Evolutionary conservation across 129 eudicot genomes (phyloP).

Genomic region (Flaveria trinervia): DNA sequence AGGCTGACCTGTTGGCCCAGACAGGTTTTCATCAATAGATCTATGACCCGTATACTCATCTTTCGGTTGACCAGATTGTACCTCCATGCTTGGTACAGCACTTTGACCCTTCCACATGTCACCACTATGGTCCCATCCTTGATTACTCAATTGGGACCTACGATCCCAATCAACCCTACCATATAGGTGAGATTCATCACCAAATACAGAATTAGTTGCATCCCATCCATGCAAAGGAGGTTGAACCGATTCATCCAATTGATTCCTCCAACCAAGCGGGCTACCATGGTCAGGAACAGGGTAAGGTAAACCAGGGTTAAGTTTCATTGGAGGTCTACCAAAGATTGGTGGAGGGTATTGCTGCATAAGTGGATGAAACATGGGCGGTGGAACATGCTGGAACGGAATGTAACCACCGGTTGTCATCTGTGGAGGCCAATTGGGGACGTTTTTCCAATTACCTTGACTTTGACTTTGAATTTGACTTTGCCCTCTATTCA

Average conservation of each 20-base stretch:
- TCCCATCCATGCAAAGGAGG: conserved; percentile 88
- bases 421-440: conserved; percentile 82
- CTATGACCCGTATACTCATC: conserved; percentile 39
- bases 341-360: conserved; percentile 79
- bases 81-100: conserved; percentile 40
- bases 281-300: conserved; percentile 75
- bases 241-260: conserved; percentile 58
- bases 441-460: conserved; percentile 82
- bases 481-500: conserved; percentile 47
- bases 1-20: conserved; percentile 41
- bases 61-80: conserved; percentile 46
- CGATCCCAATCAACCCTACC: conserved; percentile 77
- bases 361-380: conserved; percentile 77
- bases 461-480: conserved; percentile 56
- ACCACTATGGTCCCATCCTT: conserved; percentile 64
- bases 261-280: conserved; percentile 66
- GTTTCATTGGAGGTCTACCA: conserved; percentile 84
- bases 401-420: conserved; percentile 87
- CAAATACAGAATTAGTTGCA: conserved; percentile 54
- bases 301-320: conserved; percentile 73
- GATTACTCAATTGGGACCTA: conserved; percentile 47
- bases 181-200: conserved; percentile 65
- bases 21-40: conserved; percentile 47
- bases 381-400: conserved; percentile 85
- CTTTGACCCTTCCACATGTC: conserved; percentile 76